Evolutionary conservation across 805 yeast genomes (phyloP), one percentile per base, ranked within the genome.

Genomic region (Jamesozyma spencerorum): DNA sequence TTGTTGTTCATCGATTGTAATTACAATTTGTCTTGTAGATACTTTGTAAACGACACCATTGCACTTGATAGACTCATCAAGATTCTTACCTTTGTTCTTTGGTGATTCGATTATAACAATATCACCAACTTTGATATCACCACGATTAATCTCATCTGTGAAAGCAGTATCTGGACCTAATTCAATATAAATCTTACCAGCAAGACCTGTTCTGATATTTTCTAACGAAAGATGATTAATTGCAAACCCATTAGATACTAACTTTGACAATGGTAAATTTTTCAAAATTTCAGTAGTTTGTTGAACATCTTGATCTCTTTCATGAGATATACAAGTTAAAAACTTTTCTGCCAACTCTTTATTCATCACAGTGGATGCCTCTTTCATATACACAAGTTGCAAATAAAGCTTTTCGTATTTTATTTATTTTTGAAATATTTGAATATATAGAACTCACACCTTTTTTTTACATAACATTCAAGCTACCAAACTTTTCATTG

Each of bases 401-500:
- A 14, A 12, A 10, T 27, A 12, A 12, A 12, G n/a, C 18, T 24
- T 29, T 14, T 26, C 20, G 36, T 40, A 18, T 29, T 38, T 34
- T 19, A 18, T 24, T 14, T 18, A 5, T 31, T 6, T 31, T 3
- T 17, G 34, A 6, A 17, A 31, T 31, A 31, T 31, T 14, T 31
- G 18, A 28, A 28, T 28, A 28, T 28, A 28, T 28, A 28, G 26
- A 22, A 22, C 26, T 22, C 10, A 22, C n/a, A 24, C 31, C n/a
- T 20, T 38, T 18, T 22, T 11, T 27, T 47, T 54, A 70, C 97
- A 90, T 92, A 66, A 87, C 86, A 60, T 90, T 86, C 70, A 90
- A 78, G 66, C 84, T 85, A 69, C 97, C 97, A 68, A 92, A 92
- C 80, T 88, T 92, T 71, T 92, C 97, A 71, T 84, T 81, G 81